Evolutionary conservation across 768 basidiomycete species (phyloP).

Genomic region (Flagelloscypha sp.): DNA sequence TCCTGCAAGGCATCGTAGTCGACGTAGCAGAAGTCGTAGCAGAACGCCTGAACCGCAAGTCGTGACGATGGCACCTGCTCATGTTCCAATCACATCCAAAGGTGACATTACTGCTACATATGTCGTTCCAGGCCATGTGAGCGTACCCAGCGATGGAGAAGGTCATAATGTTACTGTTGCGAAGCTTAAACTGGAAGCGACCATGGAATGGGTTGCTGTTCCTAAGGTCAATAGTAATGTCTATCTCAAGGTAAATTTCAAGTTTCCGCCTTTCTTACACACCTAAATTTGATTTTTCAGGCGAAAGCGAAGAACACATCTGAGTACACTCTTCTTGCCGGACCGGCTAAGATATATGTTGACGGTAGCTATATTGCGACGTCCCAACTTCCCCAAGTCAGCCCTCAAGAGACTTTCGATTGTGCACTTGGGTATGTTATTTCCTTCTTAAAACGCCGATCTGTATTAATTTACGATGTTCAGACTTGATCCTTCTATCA

Average conservation of each 20-base stretch:
- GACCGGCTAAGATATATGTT: constrained; percentile 42
- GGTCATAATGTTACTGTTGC: constrained; percentile 35
- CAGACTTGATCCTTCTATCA: constrained; percentile 33
- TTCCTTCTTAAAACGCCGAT: background rate
- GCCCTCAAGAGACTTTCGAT: constrained; percentile 35
- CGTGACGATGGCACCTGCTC: no score
- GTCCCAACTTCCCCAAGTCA: constrained; percentile 32
- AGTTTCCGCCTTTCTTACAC: background rate
- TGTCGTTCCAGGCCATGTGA: constrained; percentile 31
- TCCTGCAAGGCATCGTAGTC: no score
- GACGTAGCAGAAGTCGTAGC: no score
- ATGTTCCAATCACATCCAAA: constrained; percentile 24
- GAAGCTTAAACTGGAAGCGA: constrained; percentile 26
- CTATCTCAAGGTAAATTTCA: constrained; percentile 26
- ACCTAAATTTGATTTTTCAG: constrained; percentile 16
- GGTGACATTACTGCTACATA: constrained; percentile 34
- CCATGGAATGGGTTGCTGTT: constrained; percentile 34
- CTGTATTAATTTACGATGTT: background rate
- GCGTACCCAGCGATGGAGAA: constrained; percentile 31
- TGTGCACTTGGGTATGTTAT: constrained; percentile 36
- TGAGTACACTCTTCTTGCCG: constrained; percentile 42
- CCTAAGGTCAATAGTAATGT: constrained; percentile 30
- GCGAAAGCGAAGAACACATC: constrained; percentile 46
- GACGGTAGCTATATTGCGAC: constrained; percentile 50
- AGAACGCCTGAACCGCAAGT: no score